These are phyloP conservation scores for Syzygium malaccense DNA, from an alignment of 441 rosid genomes.

Conservation along the genomic window DNA sequence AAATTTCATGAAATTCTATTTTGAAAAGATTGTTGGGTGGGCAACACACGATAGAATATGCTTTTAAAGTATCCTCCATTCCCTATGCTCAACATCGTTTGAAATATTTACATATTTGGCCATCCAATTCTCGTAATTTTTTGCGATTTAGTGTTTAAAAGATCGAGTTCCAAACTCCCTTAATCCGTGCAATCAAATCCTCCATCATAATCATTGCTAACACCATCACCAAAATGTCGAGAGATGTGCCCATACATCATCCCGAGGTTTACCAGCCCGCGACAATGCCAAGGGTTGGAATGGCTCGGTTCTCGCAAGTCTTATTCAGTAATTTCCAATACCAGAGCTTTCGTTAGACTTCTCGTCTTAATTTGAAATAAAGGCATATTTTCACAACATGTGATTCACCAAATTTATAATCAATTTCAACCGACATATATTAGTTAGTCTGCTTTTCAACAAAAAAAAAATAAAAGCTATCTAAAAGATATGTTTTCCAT, in stretches of 20 bases:
- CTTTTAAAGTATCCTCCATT: neutral
- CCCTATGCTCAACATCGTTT: too few species aligned
- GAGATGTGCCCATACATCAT: neutral
- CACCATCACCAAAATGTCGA: neutral
- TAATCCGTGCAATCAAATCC: neutral
- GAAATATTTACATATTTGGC: neutral
- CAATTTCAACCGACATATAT: neutral
- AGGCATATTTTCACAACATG: neutral
- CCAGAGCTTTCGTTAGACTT: neutral
- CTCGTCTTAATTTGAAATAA: rapidly evolving
- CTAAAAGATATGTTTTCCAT: neutral
- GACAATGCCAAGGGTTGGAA: neutral
- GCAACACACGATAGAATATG: neutral
- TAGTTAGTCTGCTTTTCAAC: neutral
- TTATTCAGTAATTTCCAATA: neutral
- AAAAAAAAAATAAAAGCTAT: neutral
- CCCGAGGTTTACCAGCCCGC: neutral
- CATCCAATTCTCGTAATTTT: neutral
- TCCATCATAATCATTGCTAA: neutral
- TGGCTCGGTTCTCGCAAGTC: neutral
- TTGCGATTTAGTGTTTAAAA: neutral
- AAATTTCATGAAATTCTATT: neutral
- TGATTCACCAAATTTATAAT: neutral
- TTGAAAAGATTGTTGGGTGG: neutral
- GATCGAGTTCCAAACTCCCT: neutral